phyloP scores from a whole-genome alignment of 768 basidiomycete species.

The Hebeloma cylindrosporum region DNA sequence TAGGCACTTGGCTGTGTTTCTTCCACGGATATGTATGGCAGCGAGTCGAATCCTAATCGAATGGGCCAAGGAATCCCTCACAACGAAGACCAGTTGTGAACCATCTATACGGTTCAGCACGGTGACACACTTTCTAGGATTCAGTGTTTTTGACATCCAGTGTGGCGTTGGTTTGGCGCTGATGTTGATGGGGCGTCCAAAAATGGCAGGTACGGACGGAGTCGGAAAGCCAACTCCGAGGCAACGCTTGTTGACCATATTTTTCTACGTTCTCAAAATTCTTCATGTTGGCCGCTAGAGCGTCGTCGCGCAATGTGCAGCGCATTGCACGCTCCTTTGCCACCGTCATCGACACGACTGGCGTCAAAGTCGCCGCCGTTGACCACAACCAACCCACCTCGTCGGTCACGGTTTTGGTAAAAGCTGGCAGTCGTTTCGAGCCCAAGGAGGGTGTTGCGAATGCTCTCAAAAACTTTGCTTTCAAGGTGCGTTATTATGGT shows the following conservation, averaged over 20 bases:
- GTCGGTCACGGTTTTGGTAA: constrained; percentile 86
- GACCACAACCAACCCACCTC: constrained; percentile 84
- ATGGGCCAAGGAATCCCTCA: too few relatives aligned
- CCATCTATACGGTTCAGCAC: too few relatives aligned
- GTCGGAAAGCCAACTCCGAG: constrained; percentile 31
- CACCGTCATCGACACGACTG: constrained; percentile 75
- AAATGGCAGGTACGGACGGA: constrained; percentile 23
- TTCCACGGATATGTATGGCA: too few relatives aligned
- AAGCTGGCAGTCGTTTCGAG: constrained; percentile 91
- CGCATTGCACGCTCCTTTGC: constrained; percentile 75
- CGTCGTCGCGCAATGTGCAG: constrained; percentile 57
- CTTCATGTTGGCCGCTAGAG: constrained; percentile 60
- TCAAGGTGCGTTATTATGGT: constrained; percentile 70
- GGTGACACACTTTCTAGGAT: too few relatives aligned
- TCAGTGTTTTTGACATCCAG: too few relatives aligned
- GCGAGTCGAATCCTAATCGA: too few relatives aligned
- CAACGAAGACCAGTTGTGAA: too few relatives aligned
- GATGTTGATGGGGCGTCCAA: constrained; percentile 10
- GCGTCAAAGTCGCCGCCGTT: constrained; percentile 83
- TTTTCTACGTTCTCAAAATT: constrained; percentile 35
- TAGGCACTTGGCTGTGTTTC: too few relatives aligned
- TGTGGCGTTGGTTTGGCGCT: too few relatives aligned
- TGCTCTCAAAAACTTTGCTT: constrained; percentile 96
- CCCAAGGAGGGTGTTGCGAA: constrained; percentile 88
- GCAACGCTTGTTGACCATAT: constrained; percentile 25